Percentiles rank a stretch among this genome's conserved stretches.
Conservation (phyloP, 202 grass and related monocot species). For the Zizania palustris region DNA sequence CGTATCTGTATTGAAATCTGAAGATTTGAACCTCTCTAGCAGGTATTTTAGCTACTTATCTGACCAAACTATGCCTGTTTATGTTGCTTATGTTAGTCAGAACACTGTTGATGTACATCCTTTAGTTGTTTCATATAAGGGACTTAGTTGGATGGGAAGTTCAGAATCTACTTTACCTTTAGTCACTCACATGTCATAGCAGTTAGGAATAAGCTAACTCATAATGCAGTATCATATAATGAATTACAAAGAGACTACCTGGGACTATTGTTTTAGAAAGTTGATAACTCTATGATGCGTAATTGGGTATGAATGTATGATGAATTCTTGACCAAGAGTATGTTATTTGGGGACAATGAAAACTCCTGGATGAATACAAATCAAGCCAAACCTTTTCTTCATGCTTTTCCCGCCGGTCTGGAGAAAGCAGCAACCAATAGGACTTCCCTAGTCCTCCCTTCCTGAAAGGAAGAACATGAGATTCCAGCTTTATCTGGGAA, state of each 20-base stretch:
- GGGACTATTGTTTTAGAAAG: conserved; percentile 4
- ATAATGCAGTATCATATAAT: conserved; percentile 20
- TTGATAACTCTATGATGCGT: not conserved
- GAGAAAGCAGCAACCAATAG: too few species aligned
- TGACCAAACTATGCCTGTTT: too few species aligned
- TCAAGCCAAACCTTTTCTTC: not conserved
- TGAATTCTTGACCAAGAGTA: conserved; percentile 35
- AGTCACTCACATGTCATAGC: conserved; percentile 6
- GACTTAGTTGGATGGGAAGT: too few species aligned
- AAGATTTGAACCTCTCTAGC: too few species aligned
- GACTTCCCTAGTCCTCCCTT: too few species aligned
- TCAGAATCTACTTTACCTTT: not conserved
- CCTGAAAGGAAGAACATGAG: too few species aligned
- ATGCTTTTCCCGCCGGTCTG: too few species aligned
- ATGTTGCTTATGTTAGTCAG: too few species aligned
- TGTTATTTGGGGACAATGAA: conserved; percentile 11
- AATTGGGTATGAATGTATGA: not conserved
- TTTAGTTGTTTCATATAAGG: too few species aligned
- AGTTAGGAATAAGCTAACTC: not conserved
- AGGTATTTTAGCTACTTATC: too few species aligned
- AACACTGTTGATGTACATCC: too few species aligned
- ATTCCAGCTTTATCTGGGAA: conserved; percentile 5
- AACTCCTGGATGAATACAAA: conserved; percentile 33
- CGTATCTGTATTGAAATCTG: too few species aligned
- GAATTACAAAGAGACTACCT: conserved; percentile 16